Base-by-base conservation (phyloP, 345 rosid species). In the Eutrema japonicum region DNA sequence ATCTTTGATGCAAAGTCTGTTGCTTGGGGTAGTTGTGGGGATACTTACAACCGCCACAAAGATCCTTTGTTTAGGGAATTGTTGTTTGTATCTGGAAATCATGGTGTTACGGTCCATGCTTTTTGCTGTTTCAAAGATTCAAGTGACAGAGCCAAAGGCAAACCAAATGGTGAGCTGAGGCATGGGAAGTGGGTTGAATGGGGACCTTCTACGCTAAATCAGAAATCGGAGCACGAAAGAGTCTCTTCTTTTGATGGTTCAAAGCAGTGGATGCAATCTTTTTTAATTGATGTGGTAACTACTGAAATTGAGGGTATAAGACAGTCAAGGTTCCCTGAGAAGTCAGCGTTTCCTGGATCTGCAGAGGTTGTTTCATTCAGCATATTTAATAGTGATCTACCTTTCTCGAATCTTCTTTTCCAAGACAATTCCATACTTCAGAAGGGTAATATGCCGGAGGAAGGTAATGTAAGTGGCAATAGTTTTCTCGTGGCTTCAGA, bases 21-120 rank as follows among this genome's bases (percentile, higher is more conserved):
- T 82, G 89, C 97, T 76, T 95, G 99, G 99, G 98, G 96, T 80
- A 74, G 77, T 55, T 87, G 86, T 75, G 94, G 89, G 75, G 97
- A 90, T 79, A 74, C 85, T 35, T 87, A 90, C 80, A 66, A 83
- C 74, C 87, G 70, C 82, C 90, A 81, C 59, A 64, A 76, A 64
- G 89, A 87, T 76, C 75, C 83, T 77, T 85, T 73, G 56, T 92
- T 87, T 75, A 84, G 86, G 67, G 98, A 95, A 65, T 68, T 95
- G 75, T 85, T 95, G 59, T 95, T 95, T 81, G 90, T 95, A 54
- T 82, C 88, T 43, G 86, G 93, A 46, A 48, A 82, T 48, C 70
- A 73, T 77, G 86, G 88, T 65, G 86, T 95, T 78, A 85, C 78
- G 46, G 97, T 90, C 80, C 99, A 95, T 80, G 97, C 92, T 48